A percentile compares a stretch with the other conserved stretches of the same genome.
Evolutionary conservation across 192 early-diverging fungal species (phyloP).

Genomic region (Martensiomyces pterosporus): DNA sequence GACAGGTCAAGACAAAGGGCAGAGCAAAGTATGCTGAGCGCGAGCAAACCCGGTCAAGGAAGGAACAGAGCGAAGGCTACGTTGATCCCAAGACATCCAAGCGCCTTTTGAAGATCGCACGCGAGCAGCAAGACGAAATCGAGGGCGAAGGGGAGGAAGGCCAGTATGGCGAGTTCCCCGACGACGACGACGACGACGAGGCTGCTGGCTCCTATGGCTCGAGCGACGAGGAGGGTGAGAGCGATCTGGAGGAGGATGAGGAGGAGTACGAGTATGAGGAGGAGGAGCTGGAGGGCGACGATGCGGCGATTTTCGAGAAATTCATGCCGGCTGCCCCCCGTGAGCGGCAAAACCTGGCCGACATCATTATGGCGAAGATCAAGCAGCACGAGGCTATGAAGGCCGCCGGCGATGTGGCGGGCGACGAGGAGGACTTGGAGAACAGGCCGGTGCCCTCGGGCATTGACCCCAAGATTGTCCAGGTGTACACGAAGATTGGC

Average conservation of each 20-base stretch:
- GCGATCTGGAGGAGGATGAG: slow-evolving; percentile 62
- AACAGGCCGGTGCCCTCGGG: slow-evolving; percentile 37
- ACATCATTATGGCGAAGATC: slow-evolving; percentile 97
- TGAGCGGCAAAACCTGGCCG: slow-evolving; percentile 86
- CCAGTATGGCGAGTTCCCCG: slow-evolving; percentile 41
- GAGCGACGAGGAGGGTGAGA: slow-evolving; percentile 52
- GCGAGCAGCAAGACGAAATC: slow-evolving; percentile 89
- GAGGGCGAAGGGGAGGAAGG: slow-evolving; percentile 61
- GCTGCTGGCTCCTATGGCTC: slow-evolving; percentile 37
- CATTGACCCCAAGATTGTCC: slow-evolving; percentile 84
- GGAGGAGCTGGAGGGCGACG: slow-evolving; percentile 73
- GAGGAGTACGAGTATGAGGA: slow-evolving; percentile 67
- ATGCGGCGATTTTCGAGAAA: slow-evolving; percentile 80
- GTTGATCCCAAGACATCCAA: slow-evolving; percentile 89
- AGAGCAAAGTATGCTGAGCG: slow-evolving; percentile 58
- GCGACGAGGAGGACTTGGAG: slow-evolving; percentile 2
- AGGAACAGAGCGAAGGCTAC: slow-evolving; percentile 39
- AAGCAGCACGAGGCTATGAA: slow-evolving; percentile 60
- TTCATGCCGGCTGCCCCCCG: slow-evolving; percentile 83
- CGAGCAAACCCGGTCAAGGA: slow-evolving; percentile 53
- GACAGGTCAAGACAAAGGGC: slow-evolving; percentile 50
- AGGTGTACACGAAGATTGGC: slow-evolving; percentile 88
- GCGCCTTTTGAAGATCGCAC: slow-evolving; percentile 83
- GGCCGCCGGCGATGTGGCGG: background rate
- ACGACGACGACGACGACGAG: slow-evolving; percentile 9